Conservation (phyloP, 257 asterid species). For the Vinca minor region DNA sequence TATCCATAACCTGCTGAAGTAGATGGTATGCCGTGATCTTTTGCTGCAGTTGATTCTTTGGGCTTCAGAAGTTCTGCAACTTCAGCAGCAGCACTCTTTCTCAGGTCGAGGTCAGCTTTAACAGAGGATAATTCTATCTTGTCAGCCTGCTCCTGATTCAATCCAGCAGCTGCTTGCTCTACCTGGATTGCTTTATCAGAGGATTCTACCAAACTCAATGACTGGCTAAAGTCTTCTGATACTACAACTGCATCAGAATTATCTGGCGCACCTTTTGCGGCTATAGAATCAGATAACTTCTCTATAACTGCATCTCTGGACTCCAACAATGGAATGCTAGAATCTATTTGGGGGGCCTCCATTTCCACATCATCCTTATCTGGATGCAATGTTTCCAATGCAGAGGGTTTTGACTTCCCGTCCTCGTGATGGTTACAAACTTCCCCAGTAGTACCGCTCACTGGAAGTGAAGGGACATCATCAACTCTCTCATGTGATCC, state of each 20-base stretch:
- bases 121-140: slow-evolving; percentile 18
- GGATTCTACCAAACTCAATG: slow-evolving; percentile 26
- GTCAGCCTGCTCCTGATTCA: slow-evolving; percentile 19
- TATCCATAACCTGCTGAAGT: slow-evolving; percentile 18
- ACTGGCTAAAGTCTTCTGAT: slow-evolving; percentile 17
- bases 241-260: slow-evolving; percentile 25
- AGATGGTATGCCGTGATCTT: slow-evolving; percentile 17
- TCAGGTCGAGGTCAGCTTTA: slow-evolving; percentile 20
- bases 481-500: slow-evolving; percentile 18
- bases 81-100: slow-evolving; percentile 28
- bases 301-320: neutral
- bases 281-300: slow-evolving; percentile 19
- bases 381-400: slow-evolving; percentile 11
- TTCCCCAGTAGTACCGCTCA: slow-evolving; percentile 11
- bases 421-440: slow-evolving; percentile 24
- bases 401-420: slow-evolving; percentile 19
- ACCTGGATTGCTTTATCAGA: slow-evolving; percentile 23
- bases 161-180: slow-evolving; percentile 26
- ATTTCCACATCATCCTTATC: slow-evolving; percentile 16
- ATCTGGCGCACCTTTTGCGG: slow-evolving; percentile 3
- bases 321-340: slow-evolving; percentile 3
- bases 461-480: slow-evolving; percentile 5
- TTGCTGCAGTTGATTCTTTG: slow-evolving; percentile 19
- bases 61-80: slow-evolving; percentile 26
- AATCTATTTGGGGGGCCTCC: slow-evolving; percentile 5